A percentile compares a stretch with the other conserved stretches of the same genome.
phyloP scores from a whole-genome alignment of 1,139 yeast species.

The Nakaseomyces uthaithaninus region DNA sequence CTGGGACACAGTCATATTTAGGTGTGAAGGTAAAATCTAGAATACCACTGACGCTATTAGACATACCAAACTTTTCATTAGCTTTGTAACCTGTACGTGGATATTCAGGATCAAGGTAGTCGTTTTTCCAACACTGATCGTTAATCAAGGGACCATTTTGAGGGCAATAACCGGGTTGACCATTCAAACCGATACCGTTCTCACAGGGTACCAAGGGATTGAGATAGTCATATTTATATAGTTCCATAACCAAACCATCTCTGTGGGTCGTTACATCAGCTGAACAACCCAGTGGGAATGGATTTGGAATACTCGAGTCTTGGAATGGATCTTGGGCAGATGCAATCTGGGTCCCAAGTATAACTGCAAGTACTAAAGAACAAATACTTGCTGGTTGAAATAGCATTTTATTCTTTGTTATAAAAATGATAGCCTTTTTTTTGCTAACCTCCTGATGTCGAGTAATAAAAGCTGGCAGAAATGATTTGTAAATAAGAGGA shows the following conservation, averaged over 20 bases:
- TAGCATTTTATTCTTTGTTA: no score
- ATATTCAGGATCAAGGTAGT: neutral
- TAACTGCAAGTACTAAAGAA: neutral
- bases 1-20: neutral
- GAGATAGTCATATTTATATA: slow-evolving; percentile 4
- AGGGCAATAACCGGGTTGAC: slow-evolving; percentile 1
- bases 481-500: no score
- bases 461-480: no score
- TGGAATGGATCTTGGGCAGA: neutral
- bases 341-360: neutral
- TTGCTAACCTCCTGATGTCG: no score
- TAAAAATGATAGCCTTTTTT: no score
- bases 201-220: neutral
- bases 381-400: no score
- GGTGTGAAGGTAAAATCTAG: neutral
- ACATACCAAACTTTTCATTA: neutral
- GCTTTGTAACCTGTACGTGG: slow-evolving; percentile 3
- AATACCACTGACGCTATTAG: neutral
- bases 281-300: slow-evolving; percentile 1
- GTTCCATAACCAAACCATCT: neutral
- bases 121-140: slow-evolving; percentile 2
- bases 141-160: neutral
- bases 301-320: neutral
- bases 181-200: neutral
- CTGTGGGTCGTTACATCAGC: neutral